phyloP scores from a whole-genome alignment of 495 filamentous ascomycete genomes.

The Xylaria flabelliformis region DNA sequence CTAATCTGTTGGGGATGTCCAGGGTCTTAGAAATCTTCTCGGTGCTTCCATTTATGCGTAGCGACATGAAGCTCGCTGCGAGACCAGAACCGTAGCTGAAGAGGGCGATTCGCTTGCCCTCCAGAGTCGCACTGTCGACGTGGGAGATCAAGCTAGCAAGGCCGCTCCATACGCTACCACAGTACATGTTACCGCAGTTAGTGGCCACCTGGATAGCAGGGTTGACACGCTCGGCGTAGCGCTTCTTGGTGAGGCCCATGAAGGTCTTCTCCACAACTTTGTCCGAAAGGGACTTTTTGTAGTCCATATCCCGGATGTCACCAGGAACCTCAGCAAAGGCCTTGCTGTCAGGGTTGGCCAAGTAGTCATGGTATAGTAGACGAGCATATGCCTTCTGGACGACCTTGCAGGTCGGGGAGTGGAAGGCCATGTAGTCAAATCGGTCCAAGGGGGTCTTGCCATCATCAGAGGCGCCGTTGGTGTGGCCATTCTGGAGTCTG shows the following conservation, averaged over 20 bases:
- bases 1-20: constrained; percentile 78
- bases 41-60: constrained; percentile 80
- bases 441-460: constrained; percentile 79
- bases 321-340: constrained; percentile 86
- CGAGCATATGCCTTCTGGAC: constrained; percentile 95
- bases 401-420: constrained; percentile 96
- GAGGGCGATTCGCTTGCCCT: constrained; percentile 86
- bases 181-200: constrained; percentile 99
- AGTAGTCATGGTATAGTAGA: constrained; percentile 96
- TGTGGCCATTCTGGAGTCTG: constrained; percentile 64
- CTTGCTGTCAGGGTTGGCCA: constrained; percentile 74
- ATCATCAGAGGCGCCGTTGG: constrained; percentile 64
- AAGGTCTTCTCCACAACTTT: constrained; percentile 97
- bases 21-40: constrained; percentile 77
- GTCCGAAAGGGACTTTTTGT: constrained; percentile 84
- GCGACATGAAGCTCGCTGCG: constrained; percentile 86
- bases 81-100: constrained; percentile 97
- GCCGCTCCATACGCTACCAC: constrained; percentile 89
- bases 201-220: constrained; percentile 87
- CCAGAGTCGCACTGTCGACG: constrained; percentile 67
- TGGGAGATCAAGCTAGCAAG: constrained; percentile 79
- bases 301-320: constrained; percentile 84
- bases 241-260: constrained; percentile 94
- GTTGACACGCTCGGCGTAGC: constrained; percentile 84
- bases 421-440: constrained; percentile 96